These are phyloP conservation scores for Cladorrhinum samala DNA, from an alignment of 495 filamentous ascomycete genomes.

Conservation along the genomic window DNA sequence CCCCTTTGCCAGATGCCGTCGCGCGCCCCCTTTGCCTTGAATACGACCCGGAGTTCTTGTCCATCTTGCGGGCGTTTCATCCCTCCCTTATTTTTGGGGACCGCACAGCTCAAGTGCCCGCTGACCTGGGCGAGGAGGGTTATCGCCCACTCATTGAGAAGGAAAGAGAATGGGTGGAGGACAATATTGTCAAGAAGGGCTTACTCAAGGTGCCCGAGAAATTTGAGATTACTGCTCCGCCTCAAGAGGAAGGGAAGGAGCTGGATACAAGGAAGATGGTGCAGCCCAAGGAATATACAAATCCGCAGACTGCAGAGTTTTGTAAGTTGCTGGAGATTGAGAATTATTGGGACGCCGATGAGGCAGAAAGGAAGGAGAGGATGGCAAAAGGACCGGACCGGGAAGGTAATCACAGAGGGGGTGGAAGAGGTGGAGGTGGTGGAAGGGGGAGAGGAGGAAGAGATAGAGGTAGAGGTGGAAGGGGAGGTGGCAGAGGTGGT, in stretches of 20 bases:
- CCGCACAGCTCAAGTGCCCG: slow-evolving; percentile 37
- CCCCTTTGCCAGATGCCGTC: slow-evolving; percentile 22
- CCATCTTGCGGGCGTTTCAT: slow-evolving; percentile 79
- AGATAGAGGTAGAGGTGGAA: slow-evolving; percentile 18
- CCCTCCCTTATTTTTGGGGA: slow-evolving; percentile 54
- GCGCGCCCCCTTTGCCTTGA: slow-evolving; percentile 43
- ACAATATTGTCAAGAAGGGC: slow-evolving; percentile 55
- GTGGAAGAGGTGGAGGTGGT: slow-evolving; percentile 34
- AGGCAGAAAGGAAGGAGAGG: slow-evolving; percentile 58
- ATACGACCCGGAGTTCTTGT: slow-evolving; percentile 93
- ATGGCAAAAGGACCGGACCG: slow-evolving; percentile 34
- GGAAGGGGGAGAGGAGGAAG: slow-evolving; percentile 29
- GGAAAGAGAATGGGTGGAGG: slow-evolving; percentile 68
- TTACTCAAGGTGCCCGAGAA: slow-evolving; percentile 65
- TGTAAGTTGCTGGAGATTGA: slow-evolving; percentile 70
- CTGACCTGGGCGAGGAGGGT: slow-evolving; percentile 54
- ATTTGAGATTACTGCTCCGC: slow-evolving; percentile 70
- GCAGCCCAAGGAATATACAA: slow-evolving; percentile 70
- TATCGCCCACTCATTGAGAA: slow-evolving; percentile 59
- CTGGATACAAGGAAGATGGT: slow-evolving; percentile 25
- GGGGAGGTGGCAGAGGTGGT: slow-evolving; percentile 13
- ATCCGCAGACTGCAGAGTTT: slow-evolving; percentile 71
- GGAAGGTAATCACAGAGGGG: slow-evolving; percentile 20
- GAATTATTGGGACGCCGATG: slow-evolving; percentile 66
- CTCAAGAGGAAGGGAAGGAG: slow-evolving; percentile 45